Evolutionary conservation across 2,329 filamentous ascomycete species (phyloP), one percentile per base, ranked within the genome.

Genomic region (Epichloe gansuensis): DNA sequence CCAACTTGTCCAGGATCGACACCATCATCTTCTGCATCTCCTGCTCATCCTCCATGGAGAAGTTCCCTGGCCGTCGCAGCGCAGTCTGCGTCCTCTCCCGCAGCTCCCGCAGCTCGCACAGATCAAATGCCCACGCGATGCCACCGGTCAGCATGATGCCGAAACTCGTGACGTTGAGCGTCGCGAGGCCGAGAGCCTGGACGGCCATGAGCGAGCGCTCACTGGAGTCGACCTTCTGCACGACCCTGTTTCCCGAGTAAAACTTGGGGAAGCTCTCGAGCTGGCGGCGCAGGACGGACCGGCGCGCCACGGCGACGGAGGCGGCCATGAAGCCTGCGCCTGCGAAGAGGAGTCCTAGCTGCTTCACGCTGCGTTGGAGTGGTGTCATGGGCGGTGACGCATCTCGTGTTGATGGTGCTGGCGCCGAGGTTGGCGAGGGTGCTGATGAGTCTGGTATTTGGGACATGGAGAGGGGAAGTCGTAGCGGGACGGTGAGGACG

Each of bases 181-280:
- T 95, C 0, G 91, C 93, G 38, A 96, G 73, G 47, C 84, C 86
- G 23, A 98, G 73, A 0, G 91, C 91, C 67, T 95, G 86, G 36
- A 85, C 69, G 1, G 91, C 91, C 56, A 96, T 84, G 40, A 85
- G 65, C 49, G 66, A 54, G 39, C 63, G 60, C 49, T 66, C 65
- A n/a, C 56, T 56, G 7, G 59, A 54, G 55, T 68, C 63, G 49
- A 65, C 49, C 35, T 53, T 56, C 31, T 53, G 48, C 21, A 58
- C 55, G 4, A 56, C 52, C 15, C 58, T 80, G 66, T 78, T 83
- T 44, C 77, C 79, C 13, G 79, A 71, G 74, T 85, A 95, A 71
- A 85, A 91, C 46, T 77, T 78, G 11, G 90, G 89, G 40, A 80
- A 69, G 12, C 80, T 71, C 23, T 78, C 73, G 23, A 78, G 65